phyloP scores from a whole-genome alignment of 768 basidiomycete genomes.

The Amanita rimosa region DNA sequence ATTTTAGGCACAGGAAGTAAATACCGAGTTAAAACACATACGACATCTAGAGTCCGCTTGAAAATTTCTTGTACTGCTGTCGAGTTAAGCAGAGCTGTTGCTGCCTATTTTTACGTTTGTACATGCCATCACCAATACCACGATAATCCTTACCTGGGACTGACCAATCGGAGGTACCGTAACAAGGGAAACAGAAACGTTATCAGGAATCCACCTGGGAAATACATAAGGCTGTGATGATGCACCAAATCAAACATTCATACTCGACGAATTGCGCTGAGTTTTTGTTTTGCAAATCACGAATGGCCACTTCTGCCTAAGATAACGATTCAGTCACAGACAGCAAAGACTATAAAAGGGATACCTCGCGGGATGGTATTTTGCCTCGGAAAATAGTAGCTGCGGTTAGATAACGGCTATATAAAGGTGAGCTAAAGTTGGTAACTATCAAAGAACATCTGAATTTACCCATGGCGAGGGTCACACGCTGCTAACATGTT shows the following conservation, averaged over 20 bases:
- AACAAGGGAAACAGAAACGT: conserved; percentile 75
- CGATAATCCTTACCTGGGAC: conserved; percentile 34
- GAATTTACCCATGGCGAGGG: conserved; percentile 54
- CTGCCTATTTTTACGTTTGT: conserved; percentile 31
- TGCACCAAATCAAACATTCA: conserved; percentile 13
- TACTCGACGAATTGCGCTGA: conserved; percentile 75
- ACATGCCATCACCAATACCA: conserved; percentile 5
- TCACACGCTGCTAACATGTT: conserved; percentile 79
- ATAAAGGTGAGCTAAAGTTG: neutral
- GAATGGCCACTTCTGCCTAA: conserved; percentile 47
- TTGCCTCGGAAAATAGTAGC: conserved; percentile 83
- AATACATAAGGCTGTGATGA: neutral
- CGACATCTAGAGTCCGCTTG: conserved; percentile 56
- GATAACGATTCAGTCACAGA: conserved; percentile 12
- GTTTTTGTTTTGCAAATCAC: conserved; percentile 65
- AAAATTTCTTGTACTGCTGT: conserved; percentile 83
- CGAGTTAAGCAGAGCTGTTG: conserved; percentile 64
- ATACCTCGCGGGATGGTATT: conserved; percentile 70
- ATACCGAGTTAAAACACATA: conserved; percentile 14
- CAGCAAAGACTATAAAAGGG: conserved; percentile 41
- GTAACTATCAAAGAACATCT: conserved; percentile 11
- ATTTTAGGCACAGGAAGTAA: conserved; percentile 3
- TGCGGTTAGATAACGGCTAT: conserved; percentile 76
- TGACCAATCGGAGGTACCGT: conserved; percentile 79
- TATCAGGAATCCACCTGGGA: conserved; percentile 80